Conservation (phyloP, 2,329 filamentous ascomycete species). For the Byssoonygena ceratinophila region DNA sequence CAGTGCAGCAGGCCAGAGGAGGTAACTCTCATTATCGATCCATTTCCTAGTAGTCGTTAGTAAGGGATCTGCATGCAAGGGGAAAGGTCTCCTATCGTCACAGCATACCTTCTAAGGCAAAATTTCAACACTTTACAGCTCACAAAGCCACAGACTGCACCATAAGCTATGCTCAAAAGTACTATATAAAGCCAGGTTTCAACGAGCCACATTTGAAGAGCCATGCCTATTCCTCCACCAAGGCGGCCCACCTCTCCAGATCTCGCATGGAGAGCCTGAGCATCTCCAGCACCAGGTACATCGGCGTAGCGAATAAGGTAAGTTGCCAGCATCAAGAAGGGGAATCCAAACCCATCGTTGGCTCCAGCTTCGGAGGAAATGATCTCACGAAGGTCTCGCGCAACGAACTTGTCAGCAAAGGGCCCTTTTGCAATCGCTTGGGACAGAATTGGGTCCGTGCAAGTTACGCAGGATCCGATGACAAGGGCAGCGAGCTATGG, state of each 20-base stretch:
- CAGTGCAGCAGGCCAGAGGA: constrained; percentile 44
- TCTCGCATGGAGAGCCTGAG: constrained; percentile 13
- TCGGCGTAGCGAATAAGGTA: constrained; percentile 48
- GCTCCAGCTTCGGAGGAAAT: constrained; percentile 53
- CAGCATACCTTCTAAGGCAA: constrained; percentile 24
- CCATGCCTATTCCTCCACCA: constrained; percentile 43
- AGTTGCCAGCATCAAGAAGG: constrained; percentile 50
- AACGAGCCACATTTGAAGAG: constrained; percentile 48
- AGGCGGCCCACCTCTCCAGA: constrained; percentile 40
- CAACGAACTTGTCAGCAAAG: constrained; percentile 53
- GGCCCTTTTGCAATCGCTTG: constrained; percentile 53
- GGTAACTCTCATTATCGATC: constrained; percentile 47
- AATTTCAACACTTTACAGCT: constrained; percentile 41
- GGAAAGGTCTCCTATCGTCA: too few relatives aligned
- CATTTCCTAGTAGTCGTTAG: constrained; percentile 33
- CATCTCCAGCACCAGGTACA: constrained; percentile 20
- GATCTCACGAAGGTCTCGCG: constrained; percentile 48
- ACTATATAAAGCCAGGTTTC: constrained; percentile 54
- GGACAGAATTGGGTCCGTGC: constrained; percentile 52
- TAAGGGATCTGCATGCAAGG: too few relatives aligned
- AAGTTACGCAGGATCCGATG: constrained; percentile 52
- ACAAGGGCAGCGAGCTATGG: constrained; percentile 43
- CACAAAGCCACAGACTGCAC: constrained; percentile 41
- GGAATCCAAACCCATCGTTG: constrained; percentile 54
- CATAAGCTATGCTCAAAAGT: constrained; percentile 44